Evolutionary conservation across 2,329 filamentous ascomycete genomes (phyloP).

Genomic region (Bipolaris oryzae): DNA sequence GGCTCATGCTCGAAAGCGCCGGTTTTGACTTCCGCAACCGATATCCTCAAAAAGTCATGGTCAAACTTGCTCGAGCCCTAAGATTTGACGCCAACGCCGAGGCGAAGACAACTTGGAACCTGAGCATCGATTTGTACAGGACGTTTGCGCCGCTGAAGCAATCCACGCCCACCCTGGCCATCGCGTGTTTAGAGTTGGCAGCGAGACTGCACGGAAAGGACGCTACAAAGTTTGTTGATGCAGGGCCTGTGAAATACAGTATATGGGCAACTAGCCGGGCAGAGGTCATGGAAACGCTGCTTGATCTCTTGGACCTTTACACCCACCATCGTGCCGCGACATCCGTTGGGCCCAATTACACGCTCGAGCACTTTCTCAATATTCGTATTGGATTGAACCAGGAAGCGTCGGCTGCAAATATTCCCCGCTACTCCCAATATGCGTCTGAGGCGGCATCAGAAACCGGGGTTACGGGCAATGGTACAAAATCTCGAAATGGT

Average conservation of each 20-base stretch:
- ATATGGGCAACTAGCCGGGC: conserved; percentile 53
- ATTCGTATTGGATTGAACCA: conserved; percentile 87
- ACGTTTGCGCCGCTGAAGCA: conserved; percentile 94
- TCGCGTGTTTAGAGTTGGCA: conserved; percentile 81
- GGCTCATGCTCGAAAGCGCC: conserved; percentile 88
- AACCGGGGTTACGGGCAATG: conserved; percentile 28
- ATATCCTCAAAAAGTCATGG: conserved; percentile 81
- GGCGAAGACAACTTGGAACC: conserved; percentile 74
- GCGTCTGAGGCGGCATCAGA: conserved; percentile 38
- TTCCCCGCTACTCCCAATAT: conserved; percentile 65
- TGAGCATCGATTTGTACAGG: conserved; percentile 88
- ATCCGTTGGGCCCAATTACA: conserved; percentile 72
- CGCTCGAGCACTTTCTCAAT: conserved; percentile 79
- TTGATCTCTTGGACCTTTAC: conserved; percentile 91
- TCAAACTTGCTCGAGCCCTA: conserved; percentile 74
- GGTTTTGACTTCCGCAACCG: conserved; percentile 93
- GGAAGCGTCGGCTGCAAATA: conserved; percentile 69
- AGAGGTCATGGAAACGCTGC: conserved; percentile 71
- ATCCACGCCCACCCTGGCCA: conserved; percentile 80
- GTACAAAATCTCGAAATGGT: conserved; percentile 41
- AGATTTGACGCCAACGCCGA: conserved; percentile 62
- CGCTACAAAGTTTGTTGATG: conserved; percentile 54
- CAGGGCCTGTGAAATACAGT: conserved; percentile 54
- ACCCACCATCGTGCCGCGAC: conserved; percentile 80
- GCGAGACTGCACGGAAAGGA: conserved; percentile 68